These are phyloP conservation scores for Dryas drummondii DNA, from an alignment of 306 rosid species.

Conservation along the genomic window DNA sequence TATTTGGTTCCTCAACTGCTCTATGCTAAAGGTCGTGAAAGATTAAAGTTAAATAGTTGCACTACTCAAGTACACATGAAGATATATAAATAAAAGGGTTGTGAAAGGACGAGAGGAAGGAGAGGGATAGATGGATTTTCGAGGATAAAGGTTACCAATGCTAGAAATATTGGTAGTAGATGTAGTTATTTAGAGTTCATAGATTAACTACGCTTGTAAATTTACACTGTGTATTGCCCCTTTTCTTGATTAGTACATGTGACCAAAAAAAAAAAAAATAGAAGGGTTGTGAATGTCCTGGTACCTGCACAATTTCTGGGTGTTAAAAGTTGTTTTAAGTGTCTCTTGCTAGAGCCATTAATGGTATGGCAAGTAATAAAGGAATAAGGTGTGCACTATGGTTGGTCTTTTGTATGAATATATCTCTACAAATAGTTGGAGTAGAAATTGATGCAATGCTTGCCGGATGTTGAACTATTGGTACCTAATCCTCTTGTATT, in stretches of 20 bases:
- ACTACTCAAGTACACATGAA: neutral
- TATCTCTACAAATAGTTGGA: neutral
- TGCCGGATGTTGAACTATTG: neutral
- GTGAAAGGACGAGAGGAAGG: neutral
- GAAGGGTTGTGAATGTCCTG: neutral
- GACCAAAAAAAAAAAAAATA: neutral
- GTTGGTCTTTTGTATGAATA: neutral
- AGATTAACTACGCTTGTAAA: neutral
- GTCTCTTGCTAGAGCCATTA: neutral
- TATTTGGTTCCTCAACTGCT: neutral
- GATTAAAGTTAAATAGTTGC: neutral
- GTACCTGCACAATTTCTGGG: neutral
- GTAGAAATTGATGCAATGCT: neutral
- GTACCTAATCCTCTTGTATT: neutral
- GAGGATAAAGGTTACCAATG: neutral
- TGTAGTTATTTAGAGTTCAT: neutral
- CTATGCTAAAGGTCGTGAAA: neutral
- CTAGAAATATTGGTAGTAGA: neutral
- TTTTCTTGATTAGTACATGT: neutral
- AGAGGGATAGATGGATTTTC: neutral
- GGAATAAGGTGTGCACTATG: neutral
- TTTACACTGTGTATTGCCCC: no score
- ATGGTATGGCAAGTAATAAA: neutral
- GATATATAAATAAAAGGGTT: neutral
- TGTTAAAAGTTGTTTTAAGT: neutral